Evolutionary conservation across 2,329 filamentous ascomycete genomes (phyloP).

Genomic region (Trichoderma sp.): DNA sequence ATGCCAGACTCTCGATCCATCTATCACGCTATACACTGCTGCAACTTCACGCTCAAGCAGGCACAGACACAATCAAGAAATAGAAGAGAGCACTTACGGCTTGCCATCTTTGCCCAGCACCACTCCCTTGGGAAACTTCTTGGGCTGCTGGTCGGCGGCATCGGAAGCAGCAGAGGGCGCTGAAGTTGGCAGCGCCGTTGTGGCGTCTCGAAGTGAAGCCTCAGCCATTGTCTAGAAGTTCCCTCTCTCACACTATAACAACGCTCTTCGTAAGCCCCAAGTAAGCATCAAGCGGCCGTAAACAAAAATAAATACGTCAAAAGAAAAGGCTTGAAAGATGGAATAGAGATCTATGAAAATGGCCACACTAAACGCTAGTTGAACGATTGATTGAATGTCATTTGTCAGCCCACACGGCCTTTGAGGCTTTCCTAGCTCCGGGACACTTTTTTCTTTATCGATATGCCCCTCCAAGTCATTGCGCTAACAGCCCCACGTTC

Average conservation of each 20-base stretch:
- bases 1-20: not conserved
- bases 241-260: not conserved
- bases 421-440: not conserved
- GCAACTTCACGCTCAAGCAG: not conserved
- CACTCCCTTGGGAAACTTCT: constrained; percentile 70
- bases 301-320: not conserved
- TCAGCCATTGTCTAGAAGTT: constrained; percentile 43
- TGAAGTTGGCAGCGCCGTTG: constrained; percentile 31
- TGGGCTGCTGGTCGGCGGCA: constrained; percentile 44
- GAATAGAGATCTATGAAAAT: not conserved
- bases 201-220: constrained; percentile 38
- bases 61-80: not conserved
- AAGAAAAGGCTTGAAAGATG: not conserved
- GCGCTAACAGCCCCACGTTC: not conserved
- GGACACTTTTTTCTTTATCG: constrained; percentile 29
- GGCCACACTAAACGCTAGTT: not conserved
- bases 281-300: not conserved
- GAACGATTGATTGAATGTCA: not conserved
- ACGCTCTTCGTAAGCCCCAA: not conserved
- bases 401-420: constrained; percentile 24
- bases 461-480: constrained; percentile 26
- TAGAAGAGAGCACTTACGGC: constrained; percentile 61
- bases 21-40: not conserved
- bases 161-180: constrained; percentile 30
- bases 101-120: constrained; percentile 81